Evolutionary conservation across 164 flowering plant genomes (phyloP).

Genomic region (grape (Vitis vinifera)): DNA sequence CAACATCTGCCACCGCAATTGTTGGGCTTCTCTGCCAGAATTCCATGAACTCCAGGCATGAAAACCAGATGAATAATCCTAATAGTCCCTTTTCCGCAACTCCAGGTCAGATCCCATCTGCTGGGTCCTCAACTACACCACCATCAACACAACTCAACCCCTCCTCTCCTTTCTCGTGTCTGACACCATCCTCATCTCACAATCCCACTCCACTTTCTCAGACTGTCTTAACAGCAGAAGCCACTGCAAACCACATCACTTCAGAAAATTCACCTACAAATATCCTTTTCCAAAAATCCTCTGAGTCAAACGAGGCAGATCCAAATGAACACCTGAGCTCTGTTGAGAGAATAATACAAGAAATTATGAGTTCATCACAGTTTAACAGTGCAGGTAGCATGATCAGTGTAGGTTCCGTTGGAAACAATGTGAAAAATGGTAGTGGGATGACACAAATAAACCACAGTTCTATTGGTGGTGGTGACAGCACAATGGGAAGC

Average conservation of each 20-base stretch:
- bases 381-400: constrained; percentile 56
- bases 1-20: constrained; percentile 49
- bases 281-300: constrained; percentile 47
- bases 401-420: constrained; percentile 48
- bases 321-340: constrained; percentile 80
- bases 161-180: constrained; percentile 64
- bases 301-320: constrained; percentile 63
- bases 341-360: constrained; percentile 88
- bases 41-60: constrained; percentile 79
- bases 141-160: constrained; percentile 54
- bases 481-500: constrained; percentile 20
- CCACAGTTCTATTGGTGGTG: constrained; percentile 34
- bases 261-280: constrained; percentile 74
- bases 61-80: constrained; percentile 48
- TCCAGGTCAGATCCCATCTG: constrained; percentile 65
- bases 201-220: constrained; percentile 57
- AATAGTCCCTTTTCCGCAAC: constrained; percentile 65
- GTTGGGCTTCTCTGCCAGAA: constrained; percentile 83
- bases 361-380: constrained; percentile 78
- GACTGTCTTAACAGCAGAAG: constrained; percentile 31
- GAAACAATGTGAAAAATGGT: constrained; percentile 59
- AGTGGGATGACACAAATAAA: constrained; percentile 52
- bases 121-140: constrained; percentile 57
- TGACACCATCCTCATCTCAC: constrained; percentile 74
- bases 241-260: constrained; percentile 35